Conservation (phyloP, 768 basidiomycete genomes). For the Tulasnella sp. region DNA sequence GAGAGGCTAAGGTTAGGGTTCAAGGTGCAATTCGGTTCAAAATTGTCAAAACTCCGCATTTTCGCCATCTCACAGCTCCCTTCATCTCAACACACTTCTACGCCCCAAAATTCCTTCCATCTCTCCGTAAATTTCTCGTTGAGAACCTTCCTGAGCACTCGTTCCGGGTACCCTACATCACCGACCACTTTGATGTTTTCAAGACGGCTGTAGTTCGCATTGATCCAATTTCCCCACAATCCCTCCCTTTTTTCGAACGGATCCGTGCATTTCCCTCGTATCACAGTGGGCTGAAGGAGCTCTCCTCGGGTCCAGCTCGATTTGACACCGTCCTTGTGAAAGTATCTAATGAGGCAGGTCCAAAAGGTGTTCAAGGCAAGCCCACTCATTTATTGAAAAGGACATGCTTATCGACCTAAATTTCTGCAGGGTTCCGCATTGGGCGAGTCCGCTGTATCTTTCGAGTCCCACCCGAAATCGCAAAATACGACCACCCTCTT, state of each 20-base stretch:
- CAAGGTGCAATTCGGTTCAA: neutral
- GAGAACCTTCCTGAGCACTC: neutral
- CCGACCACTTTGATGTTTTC: neutral
- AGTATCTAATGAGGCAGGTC: neutral
- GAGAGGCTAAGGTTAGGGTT: neutral
- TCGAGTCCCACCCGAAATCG: neutral
- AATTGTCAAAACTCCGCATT: neutral
- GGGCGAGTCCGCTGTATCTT: neutral
- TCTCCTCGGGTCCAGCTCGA: neutral
- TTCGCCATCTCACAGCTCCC: neutral
- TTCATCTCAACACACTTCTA: neutral
- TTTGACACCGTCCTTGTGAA: neutral
- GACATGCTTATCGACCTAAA: neutral
- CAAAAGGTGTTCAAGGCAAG: neutral
- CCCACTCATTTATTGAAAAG: neutral
- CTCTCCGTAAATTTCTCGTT: no score
- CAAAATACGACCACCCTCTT: neutral
- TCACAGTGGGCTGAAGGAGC: neutral
- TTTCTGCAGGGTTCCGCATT: neutral
- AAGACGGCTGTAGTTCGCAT: neutral
- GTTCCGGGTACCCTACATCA: neutral
- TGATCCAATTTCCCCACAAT: neutral
- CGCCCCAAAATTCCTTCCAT: neutral
- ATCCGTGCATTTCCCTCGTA: neutral
- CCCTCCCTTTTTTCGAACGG: neutral